Conservation (phyloP, 805 yeast genomes). For the Priceomyces castillae region DNA sequence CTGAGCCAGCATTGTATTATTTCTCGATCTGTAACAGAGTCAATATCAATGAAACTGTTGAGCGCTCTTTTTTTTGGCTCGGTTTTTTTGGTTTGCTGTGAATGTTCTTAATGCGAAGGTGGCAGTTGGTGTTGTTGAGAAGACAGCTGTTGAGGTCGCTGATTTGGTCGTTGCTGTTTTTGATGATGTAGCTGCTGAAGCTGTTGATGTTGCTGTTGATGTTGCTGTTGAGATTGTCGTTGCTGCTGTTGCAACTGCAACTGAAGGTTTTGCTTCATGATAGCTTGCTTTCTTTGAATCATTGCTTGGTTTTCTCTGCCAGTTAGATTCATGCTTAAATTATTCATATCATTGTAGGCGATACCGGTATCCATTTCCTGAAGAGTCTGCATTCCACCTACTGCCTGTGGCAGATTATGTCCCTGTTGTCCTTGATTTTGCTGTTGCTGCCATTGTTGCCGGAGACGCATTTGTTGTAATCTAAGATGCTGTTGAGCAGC, state of each 20-base stretch:
- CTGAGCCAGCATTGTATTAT: too few relatives aligned
- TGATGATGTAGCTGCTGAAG: neutral
- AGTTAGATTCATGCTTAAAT: neutral
- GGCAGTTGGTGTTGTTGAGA: neutral
- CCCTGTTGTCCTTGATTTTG: conserved; percentile 15
- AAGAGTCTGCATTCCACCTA: neutral
- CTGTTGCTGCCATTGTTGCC: conserved; percentile 17
- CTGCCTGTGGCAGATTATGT: neutral
- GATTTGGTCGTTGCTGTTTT: neutral
- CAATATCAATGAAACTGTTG: too few relatives aligned
- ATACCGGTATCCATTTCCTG: neutral
- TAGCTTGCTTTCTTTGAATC: neutral
- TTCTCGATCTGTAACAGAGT: too few relatives aligned
- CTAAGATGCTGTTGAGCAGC: conserved; percentile 21
- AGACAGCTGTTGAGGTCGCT: too few relatives aligned
- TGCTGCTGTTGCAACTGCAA: conserved; percentile 12
- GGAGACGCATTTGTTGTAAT: conserved; percentile 26
- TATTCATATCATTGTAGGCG: neutral
- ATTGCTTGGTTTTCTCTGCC: neutral
- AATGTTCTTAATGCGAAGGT: neutral
- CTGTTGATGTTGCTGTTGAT: neutral
- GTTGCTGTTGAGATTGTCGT: conserved; percentile 3
- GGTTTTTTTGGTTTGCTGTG: too few relatives aligned
- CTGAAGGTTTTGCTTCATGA: neutral
- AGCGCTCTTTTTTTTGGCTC: too few relatives aligned